Conservation (phyloP, 108 stramenopile genomes). For the Nitzschia palea region DNA sequence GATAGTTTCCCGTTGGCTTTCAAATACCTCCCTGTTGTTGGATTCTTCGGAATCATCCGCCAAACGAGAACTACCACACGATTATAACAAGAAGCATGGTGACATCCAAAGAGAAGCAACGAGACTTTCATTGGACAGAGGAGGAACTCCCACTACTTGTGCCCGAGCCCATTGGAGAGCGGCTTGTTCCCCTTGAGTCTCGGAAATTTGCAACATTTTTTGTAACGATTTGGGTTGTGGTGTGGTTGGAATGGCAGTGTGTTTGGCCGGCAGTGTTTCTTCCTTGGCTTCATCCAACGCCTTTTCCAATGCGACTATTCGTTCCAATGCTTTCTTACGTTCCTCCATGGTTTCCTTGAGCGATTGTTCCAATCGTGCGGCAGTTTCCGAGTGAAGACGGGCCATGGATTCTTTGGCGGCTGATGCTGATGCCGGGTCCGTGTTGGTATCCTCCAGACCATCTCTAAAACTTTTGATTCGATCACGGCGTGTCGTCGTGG, state of each 20-base stretch:
- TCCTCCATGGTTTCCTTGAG: conserved; percentile 33
- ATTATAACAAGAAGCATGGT: no score
- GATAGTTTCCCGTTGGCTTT: conserved; percentile 18
- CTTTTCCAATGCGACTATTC: conserved; percentile 27
- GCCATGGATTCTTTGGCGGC: not conserved
- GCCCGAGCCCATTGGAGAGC: conserved; percentile 41
- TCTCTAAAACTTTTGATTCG: conserved; percentile 7
- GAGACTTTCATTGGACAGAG: conserved; percentile 7
- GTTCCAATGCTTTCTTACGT: conserved; percentile 30
- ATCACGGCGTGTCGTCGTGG: conserved; percentile 15
- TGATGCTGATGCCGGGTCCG: not conserved
- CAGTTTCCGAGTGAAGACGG: not conserved
- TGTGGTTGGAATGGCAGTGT: not conserved
- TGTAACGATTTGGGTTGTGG: conserved; percentile 11
- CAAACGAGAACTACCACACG: not conserved
- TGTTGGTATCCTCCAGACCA: conserved; percentile 6
- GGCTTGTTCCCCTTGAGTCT: conserved; percentile 34
- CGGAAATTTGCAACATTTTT: conserved; percentile 30
- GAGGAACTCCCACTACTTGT: conserved; percentile 14
- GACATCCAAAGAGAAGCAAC: no score
- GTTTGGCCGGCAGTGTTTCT: no score
- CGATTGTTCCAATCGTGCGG: conserved; percentile 21
- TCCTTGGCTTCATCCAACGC: not conserved
- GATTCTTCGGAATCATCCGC: not conserved
- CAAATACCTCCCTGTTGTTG: conserved; percentile 22